Percentiles rank a stretch among this genome's conserved stretches.
phyloP scores from a whole-genome alignment of 2,329 filamentous ascomycete species.

The Stagonosporopsis vannaccii region DNA sequence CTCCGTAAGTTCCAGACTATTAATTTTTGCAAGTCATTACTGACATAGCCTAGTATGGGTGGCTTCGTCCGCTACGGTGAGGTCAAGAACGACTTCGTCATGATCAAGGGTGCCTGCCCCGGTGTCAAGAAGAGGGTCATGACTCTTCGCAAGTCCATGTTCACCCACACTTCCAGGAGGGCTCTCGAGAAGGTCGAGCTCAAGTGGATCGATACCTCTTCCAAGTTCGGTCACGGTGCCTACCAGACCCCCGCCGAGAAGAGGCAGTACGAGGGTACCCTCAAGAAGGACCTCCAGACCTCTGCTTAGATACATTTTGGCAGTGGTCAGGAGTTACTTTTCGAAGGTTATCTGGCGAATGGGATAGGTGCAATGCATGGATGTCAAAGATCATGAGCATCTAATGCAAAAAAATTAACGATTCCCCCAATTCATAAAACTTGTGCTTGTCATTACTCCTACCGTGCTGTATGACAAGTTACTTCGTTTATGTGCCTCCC shows the following conservation, averaged over 20 bases:
- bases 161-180: slow-evolving; percentile 92
- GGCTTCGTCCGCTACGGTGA: slow-evolving; percentile 99
- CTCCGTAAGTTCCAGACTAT: slow-evolving; percentile 76
- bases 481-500: too few species aligned
- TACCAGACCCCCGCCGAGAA: slow-evolving; percentile 99
- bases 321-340: slow-evolving; percentile 40
- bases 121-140: slow-evolving; percentile 99
- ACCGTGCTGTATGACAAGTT: not conserved
- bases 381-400: slow-evolving; percentile 43
- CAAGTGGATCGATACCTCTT: slow-evolving; percentile 99
- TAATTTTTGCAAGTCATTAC: slow-evolving; percentile 13
- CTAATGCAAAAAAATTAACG: slow-evolving; percentile 48
- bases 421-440: slow-evolving; percentile 45
- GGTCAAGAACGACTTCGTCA: slow-evolving; percentile 98
- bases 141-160: slow-evolving; percentile 99
- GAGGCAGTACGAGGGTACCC: slow-evolving; percentile 94
- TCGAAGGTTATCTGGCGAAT: slow-evolving; percentile 48
- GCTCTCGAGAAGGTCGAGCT: slow-evolving; percentile 99
- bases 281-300: slow-evolving; percentile 93
- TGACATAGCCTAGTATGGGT: slow-evolving; percentile 76
- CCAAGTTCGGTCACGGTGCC: slow-evolving; percentile 99
- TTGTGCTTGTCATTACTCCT: not conserved
- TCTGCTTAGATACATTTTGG: slow-evolving; percentile 56
- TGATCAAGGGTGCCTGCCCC: slow-evolving; percentile 97
- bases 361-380: slow-evolving; percentile 45